phyloP scores from a whole-genome alignment of 2,329 filamentous ascomycete genomes.

The Fusarium sp. region DNA sequence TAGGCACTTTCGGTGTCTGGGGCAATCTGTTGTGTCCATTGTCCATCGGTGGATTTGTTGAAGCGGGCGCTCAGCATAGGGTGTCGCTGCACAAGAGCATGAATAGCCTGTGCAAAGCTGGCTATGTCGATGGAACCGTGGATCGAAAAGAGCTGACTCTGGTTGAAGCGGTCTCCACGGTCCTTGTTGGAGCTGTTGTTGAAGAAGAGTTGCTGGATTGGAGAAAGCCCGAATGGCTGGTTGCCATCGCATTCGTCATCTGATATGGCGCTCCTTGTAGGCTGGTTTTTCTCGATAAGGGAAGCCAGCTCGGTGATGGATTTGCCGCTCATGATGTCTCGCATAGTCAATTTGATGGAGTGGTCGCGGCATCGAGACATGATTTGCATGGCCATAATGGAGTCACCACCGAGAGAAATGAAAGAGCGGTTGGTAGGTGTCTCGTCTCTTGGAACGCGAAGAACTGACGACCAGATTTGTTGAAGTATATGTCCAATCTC shows the following conservation, averaged over 20 bases:
- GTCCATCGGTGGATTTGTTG: background rate
- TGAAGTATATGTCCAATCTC: conserved; percentile 14
- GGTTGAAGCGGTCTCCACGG: conserved; percentile 55
- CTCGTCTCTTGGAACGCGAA: conserved; percentile 50
- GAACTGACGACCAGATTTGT: conserved; percentile 54
- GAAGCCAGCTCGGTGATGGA: conserved; percentile 45
- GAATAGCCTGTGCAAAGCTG: conserved; percentile 38
- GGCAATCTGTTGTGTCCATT: conserved; percentile 44
- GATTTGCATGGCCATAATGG: conserved; percentile 57
- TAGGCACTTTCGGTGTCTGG: conserved; percentile 32
- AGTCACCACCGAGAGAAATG: conserved; percentile 56
- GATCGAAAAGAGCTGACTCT: conserved; percentile 56
- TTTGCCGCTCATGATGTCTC: conserved; percentile 48
- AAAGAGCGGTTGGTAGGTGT: conserved; percentile 51
- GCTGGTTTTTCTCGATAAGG: background rate
- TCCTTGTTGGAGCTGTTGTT: conserved; percentile 38
- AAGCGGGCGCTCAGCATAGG: conserved; percentile 53
- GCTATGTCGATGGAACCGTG: conserved; percentile 13
- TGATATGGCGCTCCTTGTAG: background rate
- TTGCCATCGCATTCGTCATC: background rate
- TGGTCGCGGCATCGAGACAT: conserved; percentile 52
- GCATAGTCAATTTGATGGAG: conserved; percentile 47
- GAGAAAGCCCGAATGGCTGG: conserved; percentile 53
- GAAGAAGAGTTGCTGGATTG: conserved; percentile 59
- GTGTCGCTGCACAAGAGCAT: conserved; percentile 47